Conservation (phyloP, 306 rosid species). For the Dalbergia cultrata region DNA sequence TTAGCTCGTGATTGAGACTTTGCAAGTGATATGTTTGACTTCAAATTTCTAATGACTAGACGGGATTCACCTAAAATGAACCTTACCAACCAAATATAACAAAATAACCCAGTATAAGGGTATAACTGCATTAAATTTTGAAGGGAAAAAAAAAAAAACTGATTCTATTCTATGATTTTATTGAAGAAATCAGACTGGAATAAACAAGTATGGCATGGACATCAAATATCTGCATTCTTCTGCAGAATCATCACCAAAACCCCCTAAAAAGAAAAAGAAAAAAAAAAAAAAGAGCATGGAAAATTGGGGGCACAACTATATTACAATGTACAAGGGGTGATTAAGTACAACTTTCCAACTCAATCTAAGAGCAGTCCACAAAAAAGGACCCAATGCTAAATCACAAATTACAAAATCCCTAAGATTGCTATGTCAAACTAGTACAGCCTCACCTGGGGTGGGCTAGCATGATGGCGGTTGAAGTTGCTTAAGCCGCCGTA, state of each 20-base stretch:
- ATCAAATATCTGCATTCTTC: constrained; percentile 77
- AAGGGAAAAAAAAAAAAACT: neutral
- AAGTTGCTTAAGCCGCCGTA: constrained; percentile 89
- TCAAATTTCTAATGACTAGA: too few species aligned
- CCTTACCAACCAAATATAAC: too few species aligned
- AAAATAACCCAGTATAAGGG: too few species aligned
- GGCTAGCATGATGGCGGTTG: constrained; percentile 88
- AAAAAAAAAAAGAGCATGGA: constrained; percentile 51
- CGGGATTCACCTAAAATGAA: too few species aligned
- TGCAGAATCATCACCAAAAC: constrained; percentile 72
- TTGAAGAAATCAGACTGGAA: constrained; percentile 54
- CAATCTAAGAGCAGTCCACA: constrained; percentile 55
- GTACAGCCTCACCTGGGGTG: constrained; percentile 34
- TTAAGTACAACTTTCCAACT: constrained; percentile 57
- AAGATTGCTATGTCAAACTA: constrained; percentile 57
- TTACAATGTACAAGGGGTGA: constrained; percentile 75
- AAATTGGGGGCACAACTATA: constrained; percentile 70
- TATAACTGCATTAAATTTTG: too few species aligned
- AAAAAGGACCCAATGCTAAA: constrained; percentile 51
- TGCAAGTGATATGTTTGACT: too few species aligned
- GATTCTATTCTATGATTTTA: constrained; percentile 53
- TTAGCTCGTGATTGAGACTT: too few species aligned
- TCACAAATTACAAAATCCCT: constrained; percentile 66
- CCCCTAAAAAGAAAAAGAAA: constrained; percentile 56
- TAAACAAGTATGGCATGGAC: constrained; percentile 54